Evolutionary conservation across 352 stramenopile species (phyloP).

Genomic region (Globisporangium echinulatum): DNA sequence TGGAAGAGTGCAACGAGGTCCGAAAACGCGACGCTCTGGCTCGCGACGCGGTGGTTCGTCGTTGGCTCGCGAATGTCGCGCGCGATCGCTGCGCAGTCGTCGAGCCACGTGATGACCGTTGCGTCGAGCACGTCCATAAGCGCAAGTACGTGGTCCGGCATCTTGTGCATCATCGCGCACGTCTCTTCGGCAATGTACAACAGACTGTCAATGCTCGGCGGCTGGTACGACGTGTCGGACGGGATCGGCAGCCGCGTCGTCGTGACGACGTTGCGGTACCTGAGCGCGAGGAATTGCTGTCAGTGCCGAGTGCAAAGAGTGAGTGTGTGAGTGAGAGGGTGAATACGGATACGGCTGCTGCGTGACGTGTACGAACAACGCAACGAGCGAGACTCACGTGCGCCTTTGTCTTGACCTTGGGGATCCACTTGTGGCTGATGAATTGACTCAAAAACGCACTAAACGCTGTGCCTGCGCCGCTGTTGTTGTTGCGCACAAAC

Average conservation of each 20-base stretch:
- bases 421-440: constrained; percentile 67
- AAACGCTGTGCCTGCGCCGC: constrained; percentile 24
- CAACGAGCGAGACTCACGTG: constrained; percentile 15
- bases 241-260: constrained; percentile 47
- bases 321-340: neutral
- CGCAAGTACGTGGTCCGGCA: constrained; percentile 55
- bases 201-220: constrained; percentile 68
- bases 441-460: constrained; percentile 58
- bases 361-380: too few species aligned
- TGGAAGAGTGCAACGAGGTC: constrained; percentile 60
- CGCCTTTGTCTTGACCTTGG: constrained; percentile 64
- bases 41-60: constrained; percentile 55
- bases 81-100: constrained; percentile 63
- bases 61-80: constrained; percentile 75
- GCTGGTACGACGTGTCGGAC: constrained; percentile 71
- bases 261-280: constrained; percentile 37
- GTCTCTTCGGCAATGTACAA: constrained; percentile 63
- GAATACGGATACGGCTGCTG: neutral
- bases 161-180: constrained; percentile 63
- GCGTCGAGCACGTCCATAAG: constrained; percentile 56
- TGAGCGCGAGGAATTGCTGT: constrained; percentile 51
- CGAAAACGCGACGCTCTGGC: constrained; percentile 50
- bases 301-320: neutral
- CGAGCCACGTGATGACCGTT: constrained; percentile 60
- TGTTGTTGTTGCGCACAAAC: constrained; percentile 22